phyloP scores from a whole-genome alignment of 768 basidiomycete genomes.

The Rhizopogon rudus region DNA sequence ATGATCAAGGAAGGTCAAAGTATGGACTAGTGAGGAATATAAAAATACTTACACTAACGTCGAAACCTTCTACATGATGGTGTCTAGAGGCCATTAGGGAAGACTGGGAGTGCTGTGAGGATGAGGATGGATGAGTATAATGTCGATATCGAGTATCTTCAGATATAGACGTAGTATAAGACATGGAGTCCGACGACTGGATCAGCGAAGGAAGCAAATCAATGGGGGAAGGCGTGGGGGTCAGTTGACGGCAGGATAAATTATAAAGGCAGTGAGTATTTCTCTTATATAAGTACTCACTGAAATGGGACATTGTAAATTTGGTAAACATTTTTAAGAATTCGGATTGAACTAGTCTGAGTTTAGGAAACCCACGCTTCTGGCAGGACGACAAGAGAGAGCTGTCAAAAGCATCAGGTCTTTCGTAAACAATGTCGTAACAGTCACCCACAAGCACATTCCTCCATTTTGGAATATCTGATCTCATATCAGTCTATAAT shows the following conservation, averaged over 20 bases:
- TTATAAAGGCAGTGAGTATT: conserved; percentile 3
- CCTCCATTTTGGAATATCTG: conserved; percentile 21
- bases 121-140: not conserved
- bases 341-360: conserved; percentile 15
- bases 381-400: conserved; percentile 25
- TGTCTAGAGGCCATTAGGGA: not conserved
- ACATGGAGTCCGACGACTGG: not conserved
- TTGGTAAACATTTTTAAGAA: conserved; percentile 10
- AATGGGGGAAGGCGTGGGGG: not conserved
- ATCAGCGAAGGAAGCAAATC: not conserved
- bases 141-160: not conserved
- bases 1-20: not conserved
- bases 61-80: conserved; percentile 16
- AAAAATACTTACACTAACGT: conserved; percentile 14
- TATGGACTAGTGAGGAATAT: not conserved
- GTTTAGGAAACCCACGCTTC: conserved; percentile 25
- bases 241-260: conserved; percentile 17
- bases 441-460: conserved; percentile 17
- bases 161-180: conserved; percentile 1
- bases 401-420: conserved; percentile 9
- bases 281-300: conserved; percentile 20
- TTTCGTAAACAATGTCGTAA: conserved; percentile 23
- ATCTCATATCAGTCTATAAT: conserved; percentile 13
- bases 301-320: conserved; percentile 19
- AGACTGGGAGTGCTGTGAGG: not conserved